A percentile compares a stretch with the other conserved stretches of the same genome.
Conservation (phyloP, 2,329 filamentous ascomycete species). For the Fusarium hostae region DNA sequence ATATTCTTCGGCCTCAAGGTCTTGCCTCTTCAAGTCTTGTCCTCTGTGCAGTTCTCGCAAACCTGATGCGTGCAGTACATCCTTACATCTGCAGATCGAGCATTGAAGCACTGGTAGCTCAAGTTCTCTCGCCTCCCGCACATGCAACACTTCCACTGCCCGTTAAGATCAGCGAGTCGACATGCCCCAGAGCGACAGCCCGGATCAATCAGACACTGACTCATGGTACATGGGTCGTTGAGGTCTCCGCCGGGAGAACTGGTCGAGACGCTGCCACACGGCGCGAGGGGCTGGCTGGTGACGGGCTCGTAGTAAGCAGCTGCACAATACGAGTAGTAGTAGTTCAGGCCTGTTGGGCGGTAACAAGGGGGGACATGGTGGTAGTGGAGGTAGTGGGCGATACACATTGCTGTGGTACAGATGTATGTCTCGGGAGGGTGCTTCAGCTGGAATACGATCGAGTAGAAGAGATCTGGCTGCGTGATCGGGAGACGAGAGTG, state of each 20-base stretch:
- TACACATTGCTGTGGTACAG: slow-evolving; percentile 57
- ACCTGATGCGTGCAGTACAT: slow-evolving; percentile 62
- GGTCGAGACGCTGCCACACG: slow-evolving; percentile 33
- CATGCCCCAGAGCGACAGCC: slow-evolving; percentile 61
- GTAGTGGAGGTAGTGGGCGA: slow-evolving; percentile 62
- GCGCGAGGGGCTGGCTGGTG: slow-evolving; percentile 41
- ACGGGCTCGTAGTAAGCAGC: slow-evolving; percentile 48
- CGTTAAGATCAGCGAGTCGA: slow-evolving; percentile 60
- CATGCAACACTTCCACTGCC: slow-evolving; percentile 62
- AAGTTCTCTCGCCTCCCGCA: slow-evolving; percentile 60
- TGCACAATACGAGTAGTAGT: slow-evolving; percentile 58
- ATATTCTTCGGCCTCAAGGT: slow-evolving; percentile 26
- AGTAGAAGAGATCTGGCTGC: slow-evolving; percentile 4
- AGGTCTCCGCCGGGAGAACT: slow-evolving; percentile 45
- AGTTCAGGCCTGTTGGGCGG: slow-evolving; percentile 53
- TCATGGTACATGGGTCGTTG: slow-evolving; percentile 57
- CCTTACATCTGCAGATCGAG: slow-evolving; percentile 58
- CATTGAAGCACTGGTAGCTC: slow-evolving; percentile 58
- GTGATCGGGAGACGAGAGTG: slow-evolving; percentile 3
- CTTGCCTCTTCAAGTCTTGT: slow-evolving; percentile 5
- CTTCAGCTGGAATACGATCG: slow-evolving; percentile 36
- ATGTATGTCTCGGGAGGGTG: slow-evolving; percentile 42
- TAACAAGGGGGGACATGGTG: slow-evolving; percentile 60
- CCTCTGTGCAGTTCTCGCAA: slow-evolving; percentile 55
- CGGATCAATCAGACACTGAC: slow-evolving; percentile 58